Percentiles rank a stretch among this genome's conserved stretches.
phyloP scores from a whole-genome alignment of 768 basidiomycete species.

The Russula virescens region DNA sequence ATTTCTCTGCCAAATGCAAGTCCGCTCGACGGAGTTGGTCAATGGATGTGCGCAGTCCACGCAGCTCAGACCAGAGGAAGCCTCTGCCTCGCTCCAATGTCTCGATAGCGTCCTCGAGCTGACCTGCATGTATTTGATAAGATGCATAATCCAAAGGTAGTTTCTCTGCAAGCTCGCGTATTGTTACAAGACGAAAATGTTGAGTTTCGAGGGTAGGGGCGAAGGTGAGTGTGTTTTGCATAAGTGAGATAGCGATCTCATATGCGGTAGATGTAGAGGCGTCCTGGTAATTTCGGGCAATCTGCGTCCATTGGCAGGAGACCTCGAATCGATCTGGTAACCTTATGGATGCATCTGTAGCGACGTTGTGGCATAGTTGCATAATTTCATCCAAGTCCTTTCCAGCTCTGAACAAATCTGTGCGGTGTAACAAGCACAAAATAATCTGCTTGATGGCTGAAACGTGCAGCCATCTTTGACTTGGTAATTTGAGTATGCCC shows the following conservation, averaged over 20 bases:
- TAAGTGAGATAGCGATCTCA: background rate
- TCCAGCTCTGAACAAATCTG: background rate
- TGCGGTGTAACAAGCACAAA: background rate
- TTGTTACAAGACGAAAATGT: background rate
- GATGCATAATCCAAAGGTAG: background rate
- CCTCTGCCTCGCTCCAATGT: background rate
- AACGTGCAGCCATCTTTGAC: background rate
- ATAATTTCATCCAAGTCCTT: background rate
- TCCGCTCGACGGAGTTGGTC: background rate
- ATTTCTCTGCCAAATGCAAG: background rate
- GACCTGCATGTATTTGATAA: background rate
- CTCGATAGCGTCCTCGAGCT: background rate
- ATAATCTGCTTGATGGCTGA: background rate
- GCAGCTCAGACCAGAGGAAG: background rate
- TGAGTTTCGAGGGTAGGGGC: background rate
- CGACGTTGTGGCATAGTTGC: background rate
- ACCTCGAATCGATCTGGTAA: background rate
- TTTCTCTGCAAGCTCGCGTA: background rate
- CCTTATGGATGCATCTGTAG: background rate
- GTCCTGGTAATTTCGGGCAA: background rate
- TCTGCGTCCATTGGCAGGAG: background rate
- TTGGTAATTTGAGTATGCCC: background rate
- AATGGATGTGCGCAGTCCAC: background rate
- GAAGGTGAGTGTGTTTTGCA: background rate
- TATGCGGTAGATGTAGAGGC: background rate